Conservation (phyloP, 1,139 yeast species). For the Hanseniaspora gamundiae region DNA sequence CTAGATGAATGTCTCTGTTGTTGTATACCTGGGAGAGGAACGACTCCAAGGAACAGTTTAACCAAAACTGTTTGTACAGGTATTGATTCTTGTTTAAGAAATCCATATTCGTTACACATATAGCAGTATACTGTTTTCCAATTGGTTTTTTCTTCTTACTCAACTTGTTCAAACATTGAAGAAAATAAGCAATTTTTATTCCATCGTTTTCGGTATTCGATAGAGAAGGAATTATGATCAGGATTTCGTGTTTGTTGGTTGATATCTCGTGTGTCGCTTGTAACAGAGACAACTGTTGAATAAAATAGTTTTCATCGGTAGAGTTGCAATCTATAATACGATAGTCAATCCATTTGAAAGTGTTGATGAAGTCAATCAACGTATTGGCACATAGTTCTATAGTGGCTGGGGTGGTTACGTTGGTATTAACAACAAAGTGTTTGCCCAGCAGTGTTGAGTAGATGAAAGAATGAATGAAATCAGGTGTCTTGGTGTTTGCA, state of each 20-base stretch:
- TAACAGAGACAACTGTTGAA: background rate
- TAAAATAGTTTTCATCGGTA: background rate
- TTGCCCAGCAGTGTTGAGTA: background rate
- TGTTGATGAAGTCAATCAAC: background rate
- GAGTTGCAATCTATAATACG: background rate
- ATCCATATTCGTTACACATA: conserved; percentile 5
- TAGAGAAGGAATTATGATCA: background rate
- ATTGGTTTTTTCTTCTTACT: background rate
- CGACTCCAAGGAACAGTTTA: conserved; percentile 1
- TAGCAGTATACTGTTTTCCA: conserved; percentile 1
- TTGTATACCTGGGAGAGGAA: background rate
- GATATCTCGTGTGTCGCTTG: background rate
- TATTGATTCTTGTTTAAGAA: conserved; percentile 4
- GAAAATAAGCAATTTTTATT: conserved; percentile 5
- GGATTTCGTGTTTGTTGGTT: background rate
- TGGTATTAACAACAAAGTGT: background rate
- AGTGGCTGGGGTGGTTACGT: background rate
- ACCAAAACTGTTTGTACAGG: conserved; percentile 6
- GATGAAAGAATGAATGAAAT: background rate
- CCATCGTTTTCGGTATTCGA: conserved; percentile 3
- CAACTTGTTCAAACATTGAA: conserved; percentile 2
- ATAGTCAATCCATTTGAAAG: background rate
- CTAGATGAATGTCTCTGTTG: background rate
- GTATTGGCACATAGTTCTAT: background rate
- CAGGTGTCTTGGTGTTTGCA: background rate